Evolutionary conservation across 768 basidiomycete genomes (phyloP).

Genomic region (Mrakia blollopis): DNA sequence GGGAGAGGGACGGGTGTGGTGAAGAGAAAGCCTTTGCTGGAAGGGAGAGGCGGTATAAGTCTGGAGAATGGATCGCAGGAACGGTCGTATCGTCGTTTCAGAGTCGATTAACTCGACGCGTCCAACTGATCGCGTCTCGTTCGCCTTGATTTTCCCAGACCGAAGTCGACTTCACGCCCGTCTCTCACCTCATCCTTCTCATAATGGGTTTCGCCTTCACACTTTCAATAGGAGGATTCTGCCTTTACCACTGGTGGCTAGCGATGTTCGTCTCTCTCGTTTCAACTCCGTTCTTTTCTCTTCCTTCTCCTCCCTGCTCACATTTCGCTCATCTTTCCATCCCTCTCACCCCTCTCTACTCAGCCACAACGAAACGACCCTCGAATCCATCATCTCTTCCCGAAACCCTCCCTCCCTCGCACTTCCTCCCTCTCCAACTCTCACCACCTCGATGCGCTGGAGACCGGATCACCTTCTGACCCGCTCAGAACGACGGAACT

Average conservation of each 20-base stretch:
- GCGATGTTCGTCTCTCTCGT: not conserved
- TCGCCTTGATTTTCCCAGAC: not conserved
- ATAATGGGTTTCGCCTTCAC: conserved; percentile 27
- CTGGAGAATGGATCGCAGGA: too few species aligned
- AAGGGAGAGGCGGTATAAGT: too few species aligned
- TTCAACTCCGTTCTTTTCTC: too few species aligned
- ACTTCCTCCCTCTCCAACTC: conserved; percentile 6
- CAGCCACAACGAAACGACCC: conserved; percentile 29
- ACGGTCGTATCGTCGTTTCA: too few species aligned
- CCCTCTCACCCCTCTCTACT: not conserved
- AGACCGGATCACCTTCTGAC: conserved; percentile 28
- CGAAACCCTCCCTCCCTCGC: conserved; percentile 16
- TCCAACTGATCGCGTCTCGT: too few species aligned
- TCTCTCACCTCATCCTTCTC: conserved; percentile 23
- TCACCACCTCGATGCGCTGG: conserved; percentile 13
- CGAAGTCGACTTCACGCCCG: conserved; percentile 22
- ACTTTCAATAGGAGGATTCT: conserved; percentile 25
- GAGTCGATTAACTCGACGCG: too few species aligned
- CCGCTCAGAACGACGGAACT: conserved; percentile 5
- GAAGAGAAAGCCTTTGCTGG: too few species aligned
- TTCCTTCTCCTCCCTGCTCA: not conserved
- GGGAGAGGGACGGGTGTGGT: too few species aligned
- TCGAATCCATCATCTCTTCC: conserved; percentile 14
- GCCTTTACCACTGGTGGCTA: conserved; percentile 22
- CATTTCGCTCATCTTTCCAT: not conserved